These are phyloP conservation scores for Suillus sp. DNA, from an alignment of 768 basidiomycete genomes.

Conservation along the genomic window DNA sequence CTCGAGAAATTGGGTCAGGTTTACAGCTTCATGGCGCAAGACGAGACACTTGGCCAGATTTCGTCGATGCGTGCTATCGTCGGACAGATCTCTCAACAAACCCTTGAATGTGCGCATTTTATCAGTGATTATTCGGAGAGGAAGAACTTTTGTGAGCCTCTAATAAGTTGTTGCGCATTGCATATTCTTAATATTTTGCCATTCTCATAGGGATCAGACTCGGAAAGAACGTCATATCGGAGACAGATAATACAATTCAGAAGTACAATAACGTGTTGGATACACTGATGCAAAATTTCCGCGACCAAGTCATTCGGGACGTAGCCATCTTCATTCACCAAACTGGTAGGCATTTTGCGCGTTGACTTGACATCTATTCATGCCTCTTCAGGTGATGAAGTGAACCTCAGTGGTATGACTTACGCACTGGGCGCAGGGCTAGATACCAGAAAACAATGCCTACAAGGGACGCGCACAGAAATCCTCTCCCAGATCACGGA, in stretches of 20 bases:
- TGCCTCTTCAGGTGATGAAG: neutral
- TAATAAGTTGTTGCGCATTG: neutral
- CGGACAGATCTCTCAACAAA: neutral
- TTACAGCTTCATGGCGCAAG: neutral
- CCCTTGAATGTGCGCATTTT: neutral
- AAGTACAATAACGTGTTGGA: neutral
- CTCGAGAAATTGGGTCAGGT: conserved; percentile 2
- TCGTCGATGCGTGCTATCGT: neutral
- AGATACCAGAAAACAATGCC: conserved; percentile 19
- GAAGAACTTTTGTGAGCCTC: neutral
- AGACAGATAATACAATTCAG: neutral
- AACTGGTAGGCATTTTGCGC: neutral
- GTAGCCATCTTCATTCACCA: conserved; percentile 1
- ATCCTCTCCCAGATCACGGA: no score
- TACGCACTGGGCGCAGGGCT: conserved; percentile 10
- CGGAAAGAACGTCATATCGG: neutral
- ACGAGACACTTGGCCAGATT: neutral
- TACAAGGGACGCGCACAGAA: conserved; percentile 24
- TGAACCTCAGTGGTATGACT: neutral
- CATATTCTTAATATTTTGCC: neutral
- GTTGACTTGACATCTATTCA: neutral
- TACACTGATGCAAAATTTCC: conserved; percentile 3
- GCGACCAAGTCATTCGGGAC: conserved; percentile 8
- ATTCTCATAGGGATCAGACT: conserved; percentile 1
- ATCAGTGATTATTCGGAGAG: neutral